A percentile compares a stretch with the other conserved stretches of the same genome.
These are phyloP conservation scores for Monilinia fructicola DNA, from an alignment of 2,329 filamentous ascomycete species.

Conservation along the genomic window DNA sequence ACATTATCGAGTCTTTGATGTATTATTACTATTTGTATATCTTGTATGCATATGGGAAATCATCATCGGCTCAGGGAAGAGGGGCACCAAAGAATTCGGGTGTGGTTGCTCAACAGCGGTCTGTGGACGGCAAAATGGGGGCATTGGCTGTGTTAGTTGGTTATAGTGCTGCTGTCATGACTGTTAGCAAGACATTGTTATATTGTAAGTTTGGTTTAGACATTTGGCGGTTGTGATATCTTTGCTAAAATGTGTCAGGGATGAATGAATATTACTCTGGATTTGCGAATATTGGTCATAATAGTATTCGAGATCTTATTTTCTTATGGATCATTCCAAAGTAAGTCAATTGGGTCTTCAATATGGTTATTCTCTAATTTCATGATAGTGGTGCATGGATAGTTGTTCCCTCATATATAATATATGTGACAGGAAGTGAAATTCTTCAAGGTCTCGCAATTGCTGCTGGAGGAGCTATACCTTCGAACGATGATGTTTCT, in stretches of 20 bases:
- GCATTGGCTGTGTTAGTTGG: constrained; percentile 57
- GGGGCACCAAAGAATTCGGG: constrained; percentile 42
- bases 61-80: constrained; percentile 36
- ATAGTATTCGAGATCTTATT: constrained; percentile 52
- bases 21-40: constrained; percentile 61
- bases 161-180: constrained; percentile 61
- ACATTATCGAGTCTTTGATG: constrained; percentile 57
- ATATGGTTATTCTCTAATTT: background rate
- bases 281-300: constrained; percentile 63
- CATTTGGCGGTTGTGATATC: background rate
- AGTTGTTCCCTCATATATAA: constrained; percentile 61
- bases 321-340: constrained; percentile 66
- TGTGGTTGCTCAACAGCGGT: constrained; percentile 50
- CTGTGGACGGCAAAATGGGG: constrained; percentile 52
- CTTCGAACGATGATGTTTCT: constrained; percentile 32
- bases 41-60: constrained; percentile 47
- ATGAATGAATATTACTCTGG: constrained; percentile 60
- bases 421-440: constrained; percentile 58
- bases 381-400: constrained; percentile 60
- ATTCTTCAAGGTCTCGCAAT: constrained; percentile 58
- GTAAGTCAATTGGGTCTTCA: constrained; percentile 46
- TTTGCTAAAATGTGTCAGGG: constrained; percentile 43
- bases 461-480: constrained; percentile 40
- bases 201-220: constrained; percentile 54
- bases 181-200: constrained; percentile 64